These are phyloP conservation scores for Boletus sp. DNA, from an alignment of 768 basidiomycete genomes.

Conservation along the genomic window DNA sequence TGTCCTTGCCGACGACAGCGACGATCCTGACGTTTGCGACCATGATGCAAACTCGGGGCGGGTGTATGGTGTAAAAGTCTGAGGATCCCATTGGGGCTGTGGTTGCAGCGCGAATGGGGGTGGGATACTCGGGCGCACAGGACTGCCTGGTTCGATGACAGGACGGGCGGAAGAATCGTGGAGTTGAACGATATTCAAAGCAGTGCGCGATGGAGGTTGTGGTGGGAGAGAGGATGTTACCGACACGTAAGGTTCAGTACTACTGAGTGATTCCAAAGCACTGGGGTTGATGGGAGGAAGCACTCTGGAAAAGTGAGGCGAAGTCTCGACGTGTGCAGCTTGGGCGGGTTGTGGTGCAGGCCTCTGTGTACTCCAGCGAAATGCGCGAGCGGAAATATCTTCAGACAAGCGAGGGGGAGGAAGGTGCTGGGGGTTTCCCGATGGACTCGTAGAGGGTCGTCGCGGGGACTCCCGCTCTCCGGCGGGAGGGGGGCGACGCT, in stretches of 20 bases:
- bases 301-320: slow-evolving; percentile 26
- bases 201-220: slow-evolving; percentile 25
- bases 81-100: slow-evolving; percentile 59
- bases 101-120: slow-evolving; percentile 69
- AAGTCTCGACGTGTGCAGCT: slow-evolving; percentile 10
- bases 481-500: slow-evolving; percentile 14
- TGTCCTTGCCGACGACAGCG: slow-evolving; percentile 30
- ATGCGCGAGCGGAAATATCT: slow-evolving; percentile 7
- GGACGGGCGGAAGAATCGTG: slow-evolving; percentile 23
- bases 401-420: slow-evolving; percentile 7
- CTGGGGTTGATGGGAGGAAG: slow-evolving; percentile 27
- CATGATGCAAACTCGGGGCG: slow-evolving; percentile 35
- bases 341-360: slow-evolving; percentile 10
- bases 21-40: slow-evolving; percentile 36
- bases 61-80: slow-evolving; percentile 37
- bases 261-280: slow-evolving; percentile 15
- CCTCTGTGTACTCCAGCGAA: slow-evolving; percentile 11
- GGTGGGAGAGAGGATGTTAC: slow-evolving; percentile 32
- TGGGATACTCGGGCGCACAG: slow-evolving; percentile 27
- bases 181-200: slow-evolving; percentile 12
- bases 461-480: slow-evolving; percentile 18
- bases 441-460: slow-evolving; percentile 9
- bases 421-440: slow-evolving; percentile 1
- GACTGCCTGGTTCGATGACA: slow-evolving; percentile 10
- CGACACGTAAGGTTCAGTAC: slow-evolving; percentile 18